Percentiles rank a stretch among this genome's conserved stretches.
phyloP scores from a whole-genome alignment of 169 alveolate species.

The Eimeria necatrix region DNA sequence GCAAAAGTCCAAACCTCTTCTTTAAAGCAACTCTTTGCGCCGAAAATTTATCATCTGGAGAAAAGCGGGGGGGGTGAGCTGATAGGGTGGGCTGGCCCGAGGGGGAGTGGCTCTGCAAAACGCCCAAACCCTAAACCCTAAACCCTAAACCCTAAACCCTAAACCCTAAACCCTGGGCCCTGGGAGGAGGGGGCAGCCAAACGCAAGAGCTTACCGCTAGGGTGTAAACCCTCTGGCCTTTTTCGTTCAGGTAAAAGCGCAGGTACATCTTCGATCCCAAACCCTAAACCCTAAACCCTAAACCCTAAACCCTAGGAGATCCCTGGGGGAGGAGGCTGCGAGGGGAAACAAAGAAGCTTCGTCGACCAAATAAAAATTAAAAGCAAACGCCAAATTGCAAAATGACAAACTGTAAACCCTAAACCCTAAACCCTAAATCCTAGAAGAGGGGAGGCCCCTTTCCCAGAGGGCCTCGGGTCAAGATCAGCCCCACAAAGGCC shows the following conservation, averaged over 20 bases:
- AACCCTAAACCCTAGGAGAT: constrained; percentile 24
- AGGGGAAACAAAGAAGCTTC: background rate
- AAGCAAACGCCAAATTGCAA: background rate
- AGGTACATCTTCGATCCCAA: constrained; percentile 79
- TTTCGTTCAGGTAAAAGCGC: constrained; percentile 78
- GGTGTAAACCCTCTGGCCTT: constrained; percentile 84
- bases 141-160: constrained; percentile 48
- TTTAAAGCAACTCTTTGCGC: constrained; percentile 90
- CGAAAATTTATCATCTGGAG: constrained; percentile 95
- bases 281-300: constrained; percentile 27
- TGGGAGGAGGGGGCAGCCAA: background rate
- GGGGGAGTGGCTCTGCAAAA: constrained; percentile 65
- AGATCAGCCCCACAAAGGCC: background rate
- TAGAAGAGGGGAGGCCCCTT: background rate
- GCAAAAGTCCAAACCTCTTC: constrained; percentile 88
- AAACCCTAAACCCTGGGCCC: constrained; percentile 34
- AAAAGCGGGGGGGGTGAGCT: constrained; percentile 96
- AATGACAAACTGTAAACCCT: constrained; percentile 20
- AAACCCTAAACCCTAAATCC: background rate
- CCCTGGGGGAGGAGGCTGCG: background rate
- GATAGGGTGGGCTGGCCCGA: constrained; percentile 89
- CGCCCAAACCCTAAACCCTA: constrained; percentile 24
- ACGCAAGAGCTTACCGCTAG: constrained; percentile 52
- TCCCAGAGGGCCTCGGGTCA: background rate
- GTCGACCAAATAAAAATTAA: background rate